Evolutionary conservation across 805 yeast genomes (phyloP).

Genomic region (Helenozyma rhizophorensis): DNA sequence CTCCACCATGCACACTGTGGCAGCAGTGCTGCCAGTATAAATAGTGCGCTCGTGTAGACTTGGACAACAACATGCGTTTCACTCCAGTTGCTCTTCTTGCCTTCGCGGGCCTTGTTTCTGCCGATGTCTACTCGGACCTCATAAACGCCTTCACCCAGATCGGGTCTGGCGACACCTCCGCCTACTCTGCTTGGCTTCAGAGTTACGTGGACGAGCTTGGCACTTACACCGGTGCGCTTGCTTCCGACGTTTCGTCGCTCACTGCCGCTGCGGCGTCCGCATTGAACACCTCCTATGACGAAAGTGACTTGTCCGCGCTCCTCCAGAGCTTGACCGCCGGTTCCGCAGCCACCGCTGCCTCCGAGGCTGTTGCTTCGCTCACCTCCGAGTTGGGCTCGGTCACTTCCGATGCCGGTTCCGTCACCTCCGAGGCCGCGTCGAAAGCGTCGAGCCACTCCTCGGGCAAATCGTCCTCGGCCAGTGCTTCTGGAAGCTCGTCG

Average conservation of each 20-base stretch:
- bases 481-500: conserved; percentile 2
- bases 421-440: not conserved
- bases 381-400: not conserved
- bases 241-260: not conserved
- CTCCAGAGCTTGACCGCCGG: conserved; percentile 1
- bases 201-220: not conserved
- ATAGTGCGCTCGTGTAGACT: not conserved
- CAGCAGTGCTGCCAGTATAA: not conserved
- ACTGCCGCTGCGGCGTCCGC: not conserved
- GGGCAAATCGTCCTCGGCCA: not conserved
- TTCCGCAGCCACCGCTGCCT: not conserved
- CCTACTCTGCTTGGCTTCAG: conserved; percentile 3
- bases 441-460: not conserved
- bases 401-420: not conserved
- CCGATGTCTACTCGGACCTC: conserved; percentile 4
- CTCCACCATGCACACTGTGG: not conserved
- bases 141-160: conserved; percentile 2
- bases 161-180: conserved; percentile 2
- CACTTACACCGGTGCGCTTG: not conserved
- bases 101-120: conserved; percentile 5
- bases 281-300: not conserved
- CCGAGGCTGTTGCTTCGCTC: not conserved
- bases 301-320: not conserved
- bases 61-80: conserved; percentile 2
- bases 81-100: conserved; percentile 3